Evolutionary conservation across 2,329 filamentous ascomycete genomes (phyloP).

Genomic region (Aspergillus clavatus): DNA sequence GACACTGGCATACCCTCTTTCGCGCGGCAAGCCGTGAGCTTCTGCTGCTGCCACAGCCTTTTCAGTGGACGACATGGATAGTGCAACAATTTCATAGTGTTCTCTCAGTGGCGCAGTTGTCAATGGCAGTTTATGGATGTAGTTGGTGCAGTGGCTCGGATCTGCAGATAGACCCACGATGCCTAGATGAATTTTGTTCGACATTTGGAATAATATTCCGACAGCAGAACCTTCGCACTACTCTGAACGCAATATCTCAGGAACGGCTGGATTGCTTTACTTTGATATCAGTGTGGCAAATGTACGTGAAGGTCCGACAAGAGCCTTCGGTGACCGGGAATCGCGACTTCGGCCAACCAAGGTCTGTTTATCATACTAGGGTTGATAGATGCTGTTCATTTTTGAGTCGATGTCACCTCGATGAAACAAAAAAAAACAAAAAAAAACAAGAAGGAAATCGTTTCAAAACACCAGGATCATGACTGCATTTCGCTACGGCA

Average conservation of each 20-base stretch:
- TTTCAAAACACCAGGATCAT: not conserved
- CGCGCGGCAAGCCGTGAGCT: not conserved
- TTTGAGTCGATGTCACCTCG: not conserved
- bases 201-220: not conserved
- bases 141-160: not conserved
- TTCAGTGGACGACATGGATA: not conserved
- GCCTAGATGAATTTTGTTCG: not conserved
- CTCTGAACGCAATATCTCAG: not conserved
- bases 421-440: not conserved
- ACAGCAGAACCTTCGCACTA: not conserved
- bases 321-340: not conserved
- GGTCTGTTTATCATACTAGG: not conserved
- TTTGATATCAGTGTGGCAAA: not conserved
- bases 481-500: not conserved
- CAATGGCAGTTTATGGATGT: not conserved
- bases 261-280: not conserved
- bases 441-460: not conserved
- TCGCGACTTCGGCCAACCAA: not conserved
- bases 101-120: not conserved
- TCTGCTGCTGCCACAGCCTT: not conserved
- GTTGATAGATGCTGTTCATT: not conserved
- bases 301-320: not conserved
- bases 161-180: not conserved
- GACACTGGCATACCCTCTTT: not conserved
- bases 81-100: not conserved